Conservation (phyloP, 148 eudicot genomes). For the Camellia sinensis region DNA sequence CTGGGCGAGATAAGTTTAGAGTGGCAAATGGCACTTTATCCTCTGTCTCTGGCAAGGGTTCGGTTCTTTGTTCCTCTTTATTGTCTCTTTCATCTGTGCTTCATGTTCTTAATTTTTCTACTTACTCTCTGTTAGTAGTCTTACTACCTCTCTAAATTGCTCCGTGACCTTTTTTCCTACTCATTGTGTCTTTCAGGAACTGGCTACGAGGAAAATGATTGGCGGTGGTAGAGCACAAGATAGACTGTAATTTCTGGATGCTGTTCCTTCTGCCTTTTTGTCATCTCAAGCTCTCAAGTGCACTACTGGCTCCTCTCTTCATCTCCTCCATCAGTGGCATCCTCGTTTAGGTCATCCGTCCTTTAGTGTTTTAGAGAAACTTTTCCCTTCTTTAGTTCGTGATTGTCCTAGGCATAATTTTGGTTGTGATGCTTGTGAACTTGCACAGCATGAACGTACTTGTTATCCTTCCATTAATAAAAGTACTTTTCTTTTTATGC, state of each 20-base stretch:
- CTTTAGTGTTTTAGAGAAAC: neutral
- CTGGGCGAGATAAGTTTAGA: neutral
- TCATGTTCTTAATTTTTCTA: neutral
- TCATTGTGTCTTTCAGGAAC: neutral
- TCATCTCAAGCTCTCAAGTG: neutral
- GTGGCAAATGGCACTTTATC: neutral
- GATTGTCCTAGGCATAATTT: neutral
- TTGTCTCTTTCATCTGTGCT: neutral
- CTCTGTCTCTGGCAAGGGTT: neutral
- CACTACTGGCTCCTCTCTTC: neutral
- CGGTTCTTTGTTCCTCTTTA: neutral
- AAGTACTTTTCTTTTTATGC: neutral
- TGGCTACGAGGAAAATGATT: neutral
- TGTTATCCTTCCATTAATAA: neutral
- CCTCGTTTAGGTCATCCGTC: neutral
- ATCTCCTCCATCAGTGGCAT: neutral
- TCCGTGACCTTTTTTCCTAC: neutral
- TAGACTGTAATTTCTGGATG: neutral
- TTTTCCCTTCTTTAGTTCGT: neutral
- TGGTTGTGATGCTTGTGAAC: neutral
- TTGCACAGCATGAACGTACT: neutral
- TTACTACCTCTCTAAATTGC: neutral
- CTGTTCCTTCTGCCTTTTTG: neutral
- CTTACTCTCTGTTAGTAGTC: neutral
- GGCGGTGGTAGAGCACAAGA: neutral